Evolutionary conservation across 495 filamentous ascomycete species (phyloP), one percentile per base, ranked within the genome.

Genomic region (Symbiotaphrina buchneri): DNA sequence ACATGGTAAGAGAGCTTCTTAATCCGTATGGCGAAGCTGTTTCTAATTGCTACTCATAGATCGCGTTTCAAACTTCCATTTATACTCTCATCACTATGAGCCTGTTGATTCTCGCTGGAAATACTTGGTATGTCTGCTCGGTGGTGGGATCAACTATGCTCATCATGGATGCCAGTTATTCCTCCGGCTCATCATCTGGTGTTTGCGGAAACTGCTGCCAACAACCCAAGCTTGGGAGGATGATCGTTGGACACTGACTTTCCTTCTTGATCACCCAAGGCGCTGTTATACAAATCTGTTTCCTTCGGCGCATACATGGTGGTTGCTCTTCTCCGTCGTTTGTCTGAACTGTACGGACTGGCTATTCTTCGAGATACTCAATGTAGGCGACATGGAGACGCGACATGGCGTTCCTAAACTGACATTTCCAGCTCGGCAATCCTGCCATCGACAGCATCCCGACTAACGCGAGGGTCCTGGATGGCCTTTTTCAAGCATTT

Each of bases 221-320:
- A 41, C 60, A 26, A 41, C 41, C 11, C 44, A 47, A 4, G 27
- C 35, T 5, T 68, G 58, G 50, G 34, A 49, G 3, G 55, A 63
- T 6, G 54, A 49, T 45, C 69, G 64, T 39, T 55, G 61, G n/a
- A 82, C 75, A 1, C 54, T 91, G 11, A 61, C 65, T 35, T 91
- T 87, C 41, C 67, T 87, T n/a, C 55, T 90, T 22, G 61, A 71
- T 24, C 81, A 87, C 42, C 81, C 78, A 1, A 53, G 78, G 17
- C 61, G 76, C 21, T 72, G 77, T 16, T 85, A 87, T 42, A 90
- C 82, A 6, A 78, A 83, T 40, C 57, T 91, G 11, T 85, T 91
- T 42, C 78, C 80, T 1, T 53, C 61, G 6, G 59, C 61, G 10
- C 71, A 81, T 34, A 83, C 78, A 1, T 84, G 75, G 68, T 91